Conservation (phyloP, 768 basidiomycete species). For the Podaxis sp. region DNA sequence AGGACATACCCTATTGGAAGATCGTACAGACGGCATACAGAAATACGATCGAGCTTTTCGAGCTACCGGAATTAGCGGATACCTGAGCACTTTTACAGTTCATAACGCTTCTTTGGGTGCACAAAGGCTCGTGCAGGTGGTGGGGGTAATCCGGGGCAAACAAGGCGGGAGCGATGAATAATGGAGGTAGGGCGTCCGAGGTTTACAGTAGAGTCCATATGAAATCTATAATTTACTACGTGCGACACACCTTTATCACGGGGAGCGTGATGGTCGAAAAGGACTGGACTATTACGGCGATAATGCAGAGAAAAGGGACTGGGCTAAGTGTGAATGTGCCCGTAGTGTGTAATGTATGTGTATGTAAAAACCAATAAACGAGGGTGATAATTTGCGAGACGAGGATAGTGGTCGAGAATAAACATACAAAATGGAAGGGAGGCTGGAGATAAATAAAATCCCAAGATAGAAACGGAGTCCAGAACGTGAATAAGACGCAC, state of each 20-base stretch:
- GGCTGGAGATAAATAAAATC: slow-evolving; percentile 4
- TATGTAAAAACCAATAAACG: background rate
- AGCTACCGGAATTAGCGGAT: slow-evolving; percentile 1
- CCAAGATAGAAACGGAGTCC: slow-evolving; percentile 1
- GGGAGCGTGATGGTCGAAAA: background rate
- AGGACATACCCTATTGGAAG: slow-evolving; percentile 4
- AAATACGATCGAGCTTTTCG: slow-evolving; percentile 3
- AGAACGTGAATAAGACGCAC: background rate
- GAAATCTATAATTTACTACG: too few species aligned
- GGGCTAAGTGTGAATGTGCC: background rate
- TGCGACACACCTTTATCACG: too few species aligned
- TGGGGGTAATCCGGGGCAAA: background rate
- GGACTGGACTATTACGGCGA: background rate
- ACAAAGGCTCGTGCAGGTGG: background rate
- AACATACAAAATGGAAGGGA: slow-evolving; percentile 4
- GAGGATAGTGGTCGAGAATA: slow-evolving; percentile 1
- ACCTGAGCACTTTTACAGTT: background rate
- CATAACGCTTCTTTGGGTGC: background rate
- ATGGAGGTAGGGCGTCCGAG: background rate
- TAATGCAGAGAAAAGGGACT: background rate
- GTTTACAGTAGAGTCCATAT: too few species aligned
- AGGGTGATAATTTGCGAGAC: background rate
- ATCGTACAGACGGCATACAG: slow-evolving; percentile 8
- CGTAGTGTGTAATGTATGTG: background rate
- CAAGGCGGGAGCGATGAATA: background rate